Evolutionary conservation across 192 early-diverging fungal species (phyloP).

Genomic region (Mortierella hygrophila): DNA sequence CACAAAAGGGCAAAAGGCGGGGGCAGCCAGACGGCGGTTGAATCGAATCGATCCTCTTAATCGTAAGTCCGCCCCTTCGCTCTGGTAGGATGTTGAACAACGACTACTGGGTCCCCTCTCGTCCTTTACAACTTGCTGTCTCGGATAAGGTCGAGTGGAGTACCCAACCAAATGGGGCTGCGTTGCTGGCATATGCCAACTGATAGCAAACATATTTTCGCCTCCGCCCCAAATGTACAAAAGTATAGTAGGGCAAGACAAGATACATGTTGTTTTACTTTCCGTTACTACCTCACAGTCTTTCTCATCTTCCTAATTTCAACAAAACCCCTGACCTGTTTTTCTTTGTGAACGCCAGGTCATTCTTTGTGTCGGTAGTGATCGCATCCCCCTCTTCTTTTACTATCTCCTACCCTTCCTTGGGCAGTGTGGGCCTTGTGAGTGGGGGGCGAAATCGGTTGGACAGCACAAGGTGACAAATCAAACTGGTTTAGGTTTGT

Average conservation of each 20-base stretch:
- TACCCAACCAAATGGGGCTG: constrained; percentile 7
- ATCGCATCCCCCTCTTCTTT: not conserved
- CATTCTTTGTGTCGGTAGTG: not conserved
- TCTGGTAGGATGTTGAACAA: not conserved
- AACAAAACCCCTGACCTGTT: too few species aligned
- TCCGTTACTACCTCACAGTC: too few species aligned
- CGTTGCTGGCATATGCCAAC: not conserved
- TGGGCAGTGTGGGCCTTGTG: not conserved
- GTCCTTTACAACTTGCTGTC: not conserved
- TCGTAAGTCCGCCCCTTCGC: not conserved
- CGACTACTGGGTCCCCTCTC: not conserved
- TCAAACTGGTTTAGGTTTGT: not conserved
- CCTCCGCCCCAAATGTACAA: not conserved
- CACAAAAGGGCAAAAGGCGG: not conserved
- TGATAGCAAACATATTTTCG: not conserved
- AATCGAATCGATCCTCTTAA: not conserved
- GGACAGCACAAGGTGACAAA: not conserved
- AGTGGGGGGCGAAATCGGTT: not conserved
- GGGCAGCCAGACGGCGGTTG: not conserved
- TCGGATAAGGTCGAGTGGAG: not conserved
- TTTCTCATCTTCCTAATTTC: too few species aligned
- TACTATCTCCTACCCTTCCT: not conserved
- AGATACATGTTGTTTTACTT: too few species aligned
- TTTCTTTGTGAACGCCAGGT: too few species aligned
- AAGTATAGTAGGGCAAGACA: too few species aligned